A percentile compares a stretch with the other conserved stretches of the same genome.
phyloP scores from a whole-genome alignment of 257 asterid species.

The Phtheirospermum japonicum region DNA sequence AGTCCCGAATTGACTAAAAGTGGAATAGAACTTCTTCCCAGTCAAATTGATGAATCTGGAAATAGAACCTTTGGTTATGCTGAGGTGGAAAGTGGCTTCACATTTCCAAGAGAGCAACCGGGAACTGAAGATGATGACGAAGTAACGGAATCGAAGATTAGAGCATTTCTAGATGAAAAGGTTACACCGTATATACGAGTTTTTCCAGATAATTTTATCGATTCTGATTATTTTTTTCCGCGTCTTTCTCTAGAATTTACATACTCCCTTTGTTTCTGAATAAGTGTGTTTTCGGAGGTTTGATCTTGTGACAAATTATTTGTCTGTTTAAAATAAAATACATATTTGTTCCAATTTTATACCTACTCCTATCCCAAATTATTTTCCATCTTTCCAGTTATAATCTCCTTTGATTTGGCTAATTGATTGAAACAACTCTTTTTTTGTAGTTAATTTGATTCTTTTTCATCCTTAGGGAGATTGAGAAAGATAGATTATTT shows the following conservation, averaged over 20 bases:
- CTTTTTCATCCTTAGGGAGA: no score
- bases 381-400: no score
- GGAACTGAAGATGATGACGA: conserved; percentile 82
- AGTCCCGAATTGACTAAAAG: conserved; percentile 59
- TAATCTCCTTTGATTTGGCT: no score
- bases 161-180: conserved; percentile 93
- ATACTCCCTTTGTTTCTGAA: not conserved
- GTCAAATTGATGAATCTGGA: conserved; percentile 43
- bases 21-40: conserved; percentile 37
- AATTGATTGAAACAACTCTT: no score
- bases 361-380: no score
- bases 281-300: no score
- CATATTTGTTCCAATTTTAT: no score
- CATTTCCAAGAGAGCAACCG: conserved; percentile 63
- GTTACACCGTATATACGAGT: conserved; percentile 30
- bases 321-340: no score
- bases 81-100: conserved; percentile 55
- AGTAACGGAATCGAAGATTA: conserved; percentile 82
- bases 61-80: conserved; percentile 40
- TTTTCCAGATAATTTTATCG: not conserved
- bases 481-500: no score
- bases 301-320: no score
- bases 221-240: conserved; percentile 8
- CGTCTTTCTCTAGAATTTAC: conserved; percentile 11
- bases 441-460: no score